phyloP scores from a whole-genome alignment of 192 early-diverging fungal genomes.

The Coemansia sp. region DNA sequence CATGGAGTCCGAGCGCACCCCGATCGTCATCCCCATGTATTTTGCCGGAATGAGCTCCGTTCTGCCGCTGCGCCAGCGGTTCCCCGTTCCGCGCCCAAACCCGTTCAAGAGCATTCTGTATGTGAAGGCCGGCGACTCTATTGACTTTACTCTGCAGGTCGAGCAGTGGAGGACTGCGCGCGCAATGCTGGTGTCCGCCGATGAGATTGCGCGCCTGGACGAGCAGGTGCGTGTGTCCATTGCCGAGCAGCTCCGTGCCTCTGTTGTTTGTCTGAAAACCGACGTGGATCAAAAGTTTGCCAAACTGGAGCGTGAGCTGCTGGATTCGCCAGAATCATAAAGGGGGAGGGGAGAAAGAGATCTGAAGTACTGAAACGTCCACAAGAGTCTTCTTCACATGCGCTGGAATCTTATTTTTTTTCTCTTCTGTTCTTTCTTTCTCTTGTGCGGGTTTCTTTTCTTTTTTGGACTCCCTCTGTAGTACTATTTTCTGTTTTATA shows the following conservation, averaged over 20 bases:
- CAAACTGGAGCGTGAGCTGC: neutral
- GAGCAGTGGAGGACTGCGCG: slow-evolving; percentile 51
- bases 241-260: slow-evolving; percentile 26
- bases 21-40: slow-evolving; percentile 73
- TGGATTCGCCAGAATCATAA: neutral
- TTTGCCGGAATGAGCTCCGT: slow-evolving; percentile 67
- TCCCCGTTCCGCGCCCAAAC: slow-evolving; percentile 44
- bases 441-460: neutral
- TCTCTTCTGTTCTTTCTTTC: neutral
- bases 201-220: slow-evolving; percentile 31
- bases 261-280: slow-evolving; percentile 24
- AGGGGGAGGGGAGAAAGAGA: neutral
- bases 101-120: slow-evolving; percentile 58
- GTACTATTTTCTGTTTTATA: neutral
- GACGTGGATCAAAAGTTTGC: slow-evolving; percentile 5
- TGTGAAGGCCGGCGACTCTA: slow-evolving; percentile 70
- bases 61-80: slow-evolving; percentile 55
- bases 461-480: neutral
- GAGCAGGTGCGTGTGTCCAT: slow-evolving; percentile 33
- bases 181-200: slow-evolving; percentile 14
- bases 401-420: neutral
- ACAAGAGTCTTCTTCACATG: neutral
- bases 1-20: slow-evolving; percentile 72
- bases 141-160: slow-evolving; percentile 67
- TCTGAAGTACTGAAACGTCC: neutral